Evolutionary conservation across 1,284 basidiomycete genomes (phyloP).

Genomic region (Ceratobasidium sp.): DNA sequence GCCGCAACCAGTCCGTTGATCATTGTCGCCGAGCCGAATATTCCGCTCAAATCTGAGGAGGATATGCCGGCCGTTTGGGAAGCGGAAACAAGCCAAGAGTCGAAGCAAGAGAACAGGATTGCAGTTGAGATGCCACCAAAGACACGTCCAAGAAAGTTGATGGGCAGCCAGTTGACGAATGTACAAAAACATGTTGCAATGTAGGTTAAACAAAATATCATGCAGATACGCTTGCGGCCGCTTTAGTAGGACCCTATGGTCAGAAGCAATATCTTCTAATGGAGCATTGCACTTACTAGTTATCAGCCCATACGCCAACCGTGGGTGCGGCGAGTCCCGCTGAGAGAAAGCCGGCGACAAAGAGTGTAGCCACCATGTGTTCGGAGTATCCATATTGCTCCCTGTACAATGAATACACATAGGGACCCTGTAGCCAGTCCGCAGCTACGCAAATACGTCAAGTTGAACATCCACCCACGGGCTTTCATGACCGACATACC

Average conservation of each 20-base stretch:
- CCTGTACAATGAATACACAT: conserved; percentile 72
- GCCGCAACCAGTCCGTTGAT: conserved; percentile 75
- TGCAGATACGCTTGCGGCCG: conserved; percentile 69
- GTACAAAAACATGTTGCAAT: conserved; percentile 63
- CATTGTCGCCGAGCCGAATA: conserved; percentile 73
- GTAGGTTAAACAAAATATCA: conserved; percentile 71
- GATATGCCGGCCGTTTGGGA: conserved; percentile 59
- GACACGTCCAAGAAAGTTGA: conserved; percentile 66
- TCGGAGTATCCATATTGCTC: conserved; percentile 71
- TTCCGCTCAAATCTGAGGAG: conserved; percentile 65
- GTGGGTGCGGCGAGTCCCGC: conserved; percentile 70
- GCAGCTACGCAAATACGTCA: conserved; percentile 56
- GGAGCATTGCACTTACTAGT: conserved; percentile 62
- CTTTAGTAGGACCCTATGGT: conserved; percentile 47
- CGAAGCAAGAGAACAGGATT: conserved; percentile 75
- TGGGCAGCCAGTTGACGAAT: conserved; percentile 60
- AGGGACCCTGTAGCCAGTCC: conserved; percentile 81
- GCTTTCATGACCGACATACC: conserved; percentile 53
- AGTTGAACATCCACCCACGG: neutral
- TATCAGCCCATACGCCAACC: conserved; percentile 76
- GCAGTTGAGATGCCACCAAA: conserved; percentile 73
- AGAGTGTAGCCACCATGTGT: conserved; percentile 67
- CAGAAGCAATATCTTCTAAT: too few species aligned
- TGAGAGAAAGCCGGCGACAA: conserved; percentile 74
- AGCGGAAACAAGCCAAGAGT: conserved; percentile 74